Base-by-base conservation (phyloP, 1,284 basidiomycete genomes). In the Phylloporus sp. region DNA sequence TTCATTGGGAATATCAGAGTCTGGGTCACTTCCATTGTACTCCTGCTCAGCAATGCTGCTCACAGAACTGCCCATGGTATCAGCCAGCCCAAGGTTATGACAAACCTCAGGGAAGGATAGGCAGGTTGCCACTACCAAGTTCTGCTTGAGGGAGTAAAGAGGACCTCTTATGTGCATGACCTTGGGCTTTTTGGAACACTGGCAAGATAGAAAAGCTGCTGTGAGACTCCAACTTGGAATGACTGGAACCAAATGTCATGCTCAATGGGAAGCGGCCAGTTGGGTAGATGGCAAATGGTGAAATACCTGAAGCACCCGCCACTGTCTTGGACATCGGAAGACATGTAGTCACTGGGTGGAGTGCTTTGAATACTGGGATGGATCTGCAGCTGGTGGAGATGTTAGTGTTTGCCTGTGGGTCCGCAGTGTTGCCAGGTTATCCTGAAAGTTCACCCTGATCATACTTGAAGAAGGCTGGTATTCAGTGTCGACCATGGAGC, bases 1-100 rank as follows among this genome's bases (percentile, higher is more conserved):
- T 72, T 93, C 91, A 54, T 90, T 84, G 0, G 91, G 90, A 34
- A 93, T 89, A 68, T 93, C 92, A 2, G 86, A 90, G 69, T 92
- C 87, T 0, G 84, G 86, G 70, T 90, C 86, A 13, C 84, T 84
- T 5, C 77, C 80, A 49, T 88, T 82, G 10, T 83, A 67, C 20
- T 82, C 80, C 66, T 74, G 73, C 59, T 81, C 80, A 1, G 75
- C 71, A 46, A 82, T 80, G 22, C 73, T 80, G 4, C 78, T 78
- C 56, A 84, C 80, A 0, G 84, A 86, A 1, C 84, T 84, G 13
- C 88, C 88, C 78, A 91, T 82, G 0, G 89, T 90, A 2, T 87
- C 88, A 37, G 78, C 76, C 73, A 91, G 81, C 1, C 88, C 87
- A n/a, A 91, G 77, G 40, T 78, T 81, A 56, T 81, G 82, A 68